Percentiles rank a stretch among this genome's conserved stretches.
phyloP scores from a whole-genome alignment of 495 filamentous ascomycete species.

The Melanomma pulvis-pyrius region DNA sequence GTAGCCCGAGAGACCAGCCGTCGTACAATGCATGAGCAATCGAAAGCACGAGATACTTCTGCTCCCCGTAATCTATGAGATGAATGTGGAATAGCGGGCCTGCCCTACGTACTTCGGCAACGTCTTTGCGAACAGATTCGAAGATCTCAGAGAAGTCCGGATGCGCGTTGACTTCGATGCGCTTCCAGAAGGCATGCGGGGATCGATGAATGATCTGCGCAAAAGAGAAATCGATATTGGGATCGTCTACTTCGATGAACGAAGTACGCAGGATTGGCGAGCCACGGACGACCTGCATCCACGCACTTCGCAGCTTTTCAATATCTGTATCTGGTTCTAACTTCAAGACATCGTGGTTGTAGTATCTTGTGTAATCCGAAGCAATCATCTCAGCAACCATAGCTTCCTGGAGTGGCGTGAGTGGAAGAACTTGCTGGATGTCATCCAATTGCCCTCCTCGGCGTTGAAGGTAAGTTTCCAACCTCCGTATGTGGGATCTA shows the following conservation, averaged over 20 bases:
- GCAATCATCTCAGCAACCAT: constrained; percentile 76
- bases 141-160: constrained; percentile 31
- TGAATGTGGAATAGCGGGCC: constrained; percentile 39
- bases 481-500: constrained; percentile 32
- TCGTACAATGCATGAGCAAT: constrained; percentile 82
- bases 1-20: constrained; percentile 67
- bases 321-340: constrained; percentile 55
- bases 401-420: constrained; percentile 77
- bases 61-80: constrained; percentile 33
- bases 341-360: constrained; percentile 73
- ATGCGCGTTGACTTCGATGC: background rate
- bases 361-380: constrained; percentile 70
- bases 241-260: constrained; percentile 66
- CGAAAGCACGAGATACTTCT: constrained; percentile 63
- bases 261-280: constrained; percentile 74
- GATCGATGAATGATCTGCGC: constrained; percentile 63
- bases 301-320: constrained; percentile 59
- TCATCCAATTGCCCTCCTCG: constrained; percentile 35
- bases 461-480: constrained; percentile 36
- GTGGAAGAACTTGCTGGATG: constrained; percentile 61
- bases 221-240: constrained; percentile 56
- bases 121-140: constrained; percentile 32
- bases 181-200: constrained; percentile 31
- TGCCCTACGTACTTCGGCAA: background rate
- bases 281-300: constrained; percentile 57